Evolutionary conservation across 2,329 filamentous ascomycete genomes (phyloP).

Genomic region (Sporothrix dimorphospora): DNA sequence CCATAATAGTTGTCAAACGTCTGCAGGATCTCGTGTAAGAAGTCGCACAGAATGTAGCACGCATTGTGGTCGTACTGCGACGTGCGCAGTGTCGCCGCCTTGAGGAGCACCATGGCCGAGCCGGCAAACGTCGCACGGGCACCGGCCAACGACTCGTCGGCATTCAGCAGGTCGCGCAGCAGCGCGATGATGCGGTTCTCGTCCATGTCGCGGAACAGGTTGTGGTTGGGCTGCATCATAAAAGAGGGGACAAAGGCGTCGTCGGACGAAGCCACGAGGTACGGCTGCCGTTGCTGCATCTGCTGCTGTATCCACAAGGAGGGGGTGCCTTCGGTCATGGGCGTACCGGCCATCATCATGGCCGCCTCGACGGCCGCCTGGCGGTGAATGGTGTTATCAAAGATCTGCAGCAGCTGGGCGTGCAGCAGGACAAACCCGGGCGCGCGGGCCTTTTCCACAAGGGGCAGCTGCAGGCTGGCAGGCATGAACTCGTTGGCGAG

Average conservation of each 20-base stretch:
- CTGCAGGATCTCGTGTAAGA: constrained; percentile 78
- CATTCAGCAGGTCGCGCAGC: constrained; percentile 75
- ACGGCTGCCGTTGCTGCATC: constrained; percentile 27
- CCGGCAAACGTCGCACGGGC: constrained; percentile 73
- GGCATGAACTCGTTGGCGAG: constrained; percentile 75
- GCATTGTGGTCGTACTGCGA: constrained; percentile 81
- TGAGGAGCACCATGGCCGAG: constrained; percentile 73
- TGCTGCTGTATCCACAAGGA: constrained; percentile 27
- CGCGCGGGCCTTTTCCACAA: constrained; percentile 62
- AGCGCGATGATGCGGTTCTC: constrained; percentile 85
- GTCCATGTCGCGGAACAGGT: constrained; percentile 79
- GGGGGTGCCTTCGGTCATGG: constrained; percentile 36
- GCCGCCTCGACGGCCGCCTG: constrained; percentile 59
- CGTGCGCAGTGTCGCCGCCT: constrained; percentile 72
- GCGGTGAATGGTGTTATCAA: constrained; percentile 84
- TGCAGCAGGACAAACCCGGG: constrained; percentile 82
- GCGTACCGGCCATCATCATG: constrained; percentile 42
- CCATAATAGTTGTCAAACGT: constrained; percentile 58
- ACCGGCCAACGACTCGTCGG: constrained; percentile 47
- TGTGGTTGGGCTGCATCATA: constrained; percentile 55
- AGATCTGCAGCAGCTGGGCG: constrained; percentile 74
- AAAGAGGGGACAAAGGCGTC: constrained; percentile 57
- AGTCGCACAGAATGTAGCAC: constrained; percentile 89
- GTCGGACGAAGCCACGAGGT: constrained; percentile 34
- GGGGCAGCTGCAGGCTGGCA: constrained; percentile 47